phyloP scores from a whole-genome alignment of 441 rosid species.

The Biscutella laevigata region DNA sequence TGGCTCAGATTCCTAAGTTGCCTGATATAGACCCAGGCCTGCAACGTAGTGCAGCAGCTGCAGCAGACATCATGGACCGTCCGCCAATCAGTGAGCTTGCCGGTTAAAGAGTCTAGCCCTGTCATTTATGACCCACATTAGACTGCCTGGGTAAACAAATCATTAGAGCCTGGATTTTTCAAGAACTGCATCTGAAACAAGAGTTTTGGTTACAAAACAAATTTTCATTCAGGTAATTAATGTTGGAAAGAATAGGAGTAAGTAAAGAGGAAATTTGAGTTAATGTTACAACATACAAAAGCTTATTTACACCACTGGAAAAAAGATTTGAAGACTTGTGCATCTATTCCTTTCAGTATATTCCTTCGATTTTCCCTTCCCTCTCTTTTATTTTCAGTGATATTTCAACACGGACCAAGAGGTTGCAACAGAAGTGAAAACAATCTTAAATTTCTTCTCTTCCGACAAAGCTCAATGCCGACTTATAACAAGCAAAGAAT shows the following conservation, averaged over 20 bases:
- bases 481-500: constrained; percentile 17
- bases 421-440: constrained; percentile 4
- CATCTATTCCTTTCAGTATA: constrained; percentile 4
- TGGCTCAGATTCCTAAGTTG: constrained; percentile 89
- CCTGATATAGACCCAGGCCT: constrained; percentile 63
- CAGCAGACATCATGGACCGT: constrained; percentile 73
- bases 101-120: constrained; percentile 4
- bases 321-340: not conserved
- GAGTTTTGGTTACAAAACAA: constrained; percentile 6
- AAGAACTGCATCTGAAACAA: constrained; percentile 10
- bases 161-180: constrained; percentile 6
- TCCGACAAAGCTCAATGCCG: constrained; percentile 11
- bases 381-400: not conserved
- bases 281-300: constrained; percentile 25
- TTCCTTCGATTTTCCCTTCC: not conserved
- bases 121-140: not conserved
- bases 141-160: not conserved
- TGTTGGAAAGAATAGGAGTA: constrained; percentile 26
- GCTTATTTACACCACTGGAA: constrained; percentile 16
- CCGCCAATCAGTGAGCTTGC: constrained; percentile 88
- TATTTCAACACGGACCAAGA: constrained; percentile 6
- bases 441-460: constrained; percentile 8
- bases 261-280: constrained; percentile 11
- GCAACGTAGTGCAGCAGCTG: constrained; percentile 55
- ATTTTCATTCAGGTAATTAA: constrained; percentile 17